phyloP scores from a whole-genome alignment of 2,329 filamentous ascomycete genomes.

The Epichloe brachyelytri region DNA sequence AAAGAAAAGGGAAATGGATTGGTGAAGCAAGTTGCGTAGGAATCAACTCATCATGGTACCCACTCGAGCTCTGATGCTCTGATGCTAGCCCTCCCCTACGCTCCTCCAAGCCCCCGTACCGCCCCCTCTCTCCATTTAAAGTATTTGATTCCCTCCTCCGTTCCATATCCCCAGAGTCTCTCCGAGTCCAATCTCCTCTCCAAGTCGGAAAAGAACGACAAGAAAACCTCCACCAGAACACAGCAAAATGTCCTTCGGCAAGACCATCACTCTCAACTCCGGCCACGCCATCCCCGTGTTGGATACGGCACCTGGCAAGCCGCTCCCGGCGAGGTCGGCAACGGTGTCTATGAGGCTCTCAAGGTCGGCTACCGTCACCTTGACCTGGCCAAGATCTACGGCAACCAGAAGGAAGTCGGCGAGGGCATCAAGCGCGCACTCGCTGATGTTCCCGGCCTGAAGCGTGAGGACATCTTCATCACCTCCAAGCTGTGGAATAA shows the following conservation, averaged over 20 bases:
- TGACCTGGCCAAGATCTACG: slow-evolving; percentile 40
- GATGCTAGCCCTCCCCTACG: background rate
- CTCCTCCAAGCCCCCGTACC: background rate
- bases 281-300: slow-evolving; percentile 53
- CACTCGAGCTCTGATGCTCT: slow-evolving; percentile 1
- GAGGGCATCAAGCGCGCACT: slow-evolving; percentile 37
- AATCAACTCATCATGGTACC: slow-evolving; percentile 4
- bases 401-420: slow-evolving; percentile 50
- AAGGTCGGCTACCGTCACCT: slow-evolving; percentile 53
- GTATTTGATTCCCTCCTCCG: background rate
- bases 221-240: background rate
- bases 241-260: slow-evolving; percentile 39
- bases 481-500: slow-evolving; percentile 58
- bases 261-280: slow-evolving; percentile 45
- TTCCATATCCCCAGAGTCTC: background rate
- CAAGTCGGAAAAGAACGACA: background rate
- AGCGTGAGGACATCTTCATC: slow-evolving; percentile 44
- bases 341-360: slow-evolving; percentile 51
- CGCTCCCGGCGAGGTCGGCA: slow-evolving; percentile 48
- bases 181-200: background rate
- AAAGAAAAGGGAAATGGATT: background rate
- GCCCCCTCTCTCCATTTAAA: background rate
- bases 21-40: background rate
- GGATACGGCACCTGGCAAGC: slow-evolving; percentile 57
- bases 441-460: slow-evolving; percentile 35